A percentile compares a stretch with the other conserved stretches of the same genome.
phyloP scores from a whole-genome alignment of 2,329 filamentous ascomycete species.

The Aspergillus unguis region DNA sequence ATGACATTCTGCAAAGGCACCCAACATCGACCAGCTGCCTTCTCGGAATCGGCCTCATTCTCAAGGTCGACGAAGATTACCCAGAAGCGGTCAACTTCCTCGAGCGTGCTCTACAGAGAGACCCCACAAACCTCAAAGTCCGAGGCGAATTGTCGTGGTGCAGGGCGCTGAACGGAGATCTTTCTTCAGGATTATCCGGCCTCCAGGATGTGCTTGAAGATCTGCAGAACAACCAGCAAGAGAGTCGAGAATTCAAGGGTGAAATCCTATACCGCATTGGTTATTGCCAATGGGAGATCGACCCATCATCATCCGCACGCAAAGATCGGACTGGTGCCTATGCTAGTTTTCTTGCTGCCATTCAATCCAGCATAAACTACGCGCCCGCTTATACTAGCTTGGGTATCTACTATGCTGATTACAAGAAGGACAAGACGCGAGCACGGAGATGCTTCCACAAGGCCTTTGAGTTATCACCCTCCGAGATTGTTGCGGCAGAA shows the following conservation, averaged over 20 bases:
- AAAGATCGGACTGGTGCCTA: slow-evolving; percentile 82
- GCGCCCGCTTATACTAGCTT: slow-evolving; percentile 89
- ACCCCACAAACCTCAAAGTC: slow-evolving; percentile 71
- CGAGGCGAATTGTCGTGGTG: slow-evolving; percentile 90
- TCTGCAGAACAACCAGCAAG: slow-evolving; percentile 60
- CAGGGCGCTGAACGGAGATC: slow-evolving; percentile 76
- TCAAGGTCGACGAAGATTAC: slow-evolving; percentile 90
- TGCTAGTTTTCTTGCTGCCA: slow-evolving; percentile 72
- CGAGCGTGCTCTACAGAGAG: slow-evolving; percentile 68
- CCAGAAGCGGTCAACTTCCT: slow-evolving; percentile 77
- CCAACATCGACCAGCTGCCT: slow-evolving; percentile 74
- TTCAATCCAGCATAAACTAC: slow-evolving; percentile 83
- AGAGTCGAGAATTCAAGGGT: slow-evolving; percentile 69
- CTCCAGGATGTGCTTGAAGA: slow-evolving; percentile 67
- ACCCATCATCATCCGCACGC: slow-evolving; percentile 69
- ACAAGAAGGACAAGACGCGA: slow-evolving; percentile 79
- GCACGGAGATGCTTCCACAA: slow-evolving; percentile 94
- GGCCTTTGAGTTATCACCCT: slow-evolving; percentile 84
- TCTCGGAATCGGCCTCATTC: slow-evolving; percentile 85
- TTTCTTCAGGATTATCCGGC: slow-evolving; percentile 63
- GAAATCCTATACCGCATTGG: slow-evolving; percentile 85
- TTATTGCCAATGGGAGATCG: slow-evolving; percentile 79
- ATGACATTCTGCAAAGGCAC: slow-evolving; percentile 73
- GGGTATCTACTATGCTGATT: slow-evolving; percentile 87
- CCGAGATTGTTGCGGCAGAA: slow-evolving; percentile 83